These are phyloP conservation scores for Puccinia novopanici DNA, from an alignment of 1,284 basidiomycete species.

Conservation along the genomic window DNA sequence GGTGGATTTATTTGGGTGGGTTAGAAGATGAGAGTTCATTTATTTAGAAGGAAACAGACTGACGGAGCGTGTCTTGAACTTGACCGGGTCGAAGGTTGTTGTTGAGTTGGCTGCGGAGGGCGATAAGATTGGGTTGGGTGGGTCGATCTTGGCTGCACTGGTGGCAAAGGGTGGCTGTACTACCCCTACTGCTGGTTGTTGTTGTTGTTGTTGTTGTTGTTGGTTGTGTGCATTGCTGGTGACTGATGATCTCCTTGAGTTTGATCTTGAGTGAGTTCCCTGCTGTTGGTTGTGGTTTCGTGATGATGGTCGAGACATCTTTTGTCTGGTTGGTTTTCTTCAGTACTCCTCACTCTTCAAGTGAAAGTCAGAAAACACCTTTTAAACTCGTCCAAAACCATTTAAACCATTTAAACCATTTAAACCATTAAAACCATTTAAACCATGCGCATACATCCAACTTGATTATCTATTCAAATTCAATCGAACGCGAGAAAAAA, in stretches of 20 bases:
- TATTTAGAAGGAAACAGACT: background rate
- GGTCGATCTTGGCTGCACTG: background rate
- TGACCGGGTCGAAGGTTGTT: slow-evolving; percentile 9
- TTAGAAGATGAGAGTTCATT: no score
- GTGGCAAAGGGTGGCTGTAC: slow-evolving; percentile 10
- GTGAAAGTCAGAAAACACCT: no score
- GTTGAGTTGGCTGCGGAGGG: background rate
- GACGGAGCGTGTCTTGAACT: slow-evolving; percentile 49
- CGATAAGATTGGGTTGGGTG: background rate
- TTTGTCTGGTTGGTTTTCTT: no score
- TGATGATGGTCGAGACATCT: background rate
- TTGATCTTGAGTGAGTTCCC: slow-evolving; percentile 4
- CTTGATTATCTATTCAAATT: no score
- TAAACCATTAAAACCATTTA: no score
- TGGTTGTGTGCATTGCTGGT: background rate
- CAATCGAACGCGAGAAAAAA: no score
- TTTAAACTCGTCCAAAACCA: no score
- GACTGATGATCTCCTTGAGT: background rate
- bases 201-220: slow-evolving; percentile 2
- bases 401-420: no score
- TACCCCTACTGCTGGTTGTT: background rate
- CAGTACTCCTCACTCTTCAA: no score
- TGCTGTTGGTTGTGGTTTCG: background rate
- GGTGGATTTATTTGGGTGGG: background rate
- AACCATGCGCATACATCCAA: no score